Base-by-base conservation (phyloP, 306 rosid species). In the Parietaria judaica region DNA sequence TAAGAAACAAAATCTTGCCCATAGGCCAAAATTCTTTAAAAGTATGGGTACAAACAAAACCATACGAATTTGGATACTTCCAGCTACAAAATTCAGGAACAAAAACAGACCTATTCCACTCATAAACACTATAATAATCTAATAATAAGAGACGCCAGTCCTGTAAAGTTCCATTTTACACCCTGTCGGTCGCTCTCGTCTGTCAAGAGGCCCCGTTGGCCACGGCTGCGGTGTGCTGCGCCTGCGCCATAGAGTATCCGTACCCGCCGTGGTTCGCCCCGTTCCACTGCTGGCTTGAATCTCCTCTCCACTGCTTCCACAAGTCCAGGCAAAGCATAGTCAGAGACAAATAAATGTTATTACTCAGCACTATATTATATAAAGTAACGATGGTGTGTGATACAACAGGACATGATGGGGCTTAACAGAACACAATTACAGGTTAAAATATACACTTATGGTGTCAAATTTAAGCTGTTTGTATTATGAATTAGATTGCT, bases 291-390 rank as follows among this genome's bases (percentile, higher is more conserved):
- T 80, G 72, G 57, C 63, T 59, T 46, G 86, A 75, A 74, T 87
- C 95, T 17, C 63, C 47, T 67, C 96, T 85, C 97, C 97, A 87
- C 97, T 90, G 94, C 69, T 65, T 54, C 58, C 70, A 66, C 68
- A 11, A 34, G 36, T 63, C 56, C 56, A 65, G n/a, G 10, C 48
- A 72, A 41, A 41, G 15, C 23, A n/a, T 41, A 41, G 45, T 8
- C 34, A 34, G 45, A 37, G 47, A 57, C 45, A 41, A 41, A 41
- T 5, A 41, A 8, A 0, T 41, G 45, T 41, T 1, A 41, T 41
- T 41, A 23, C 31, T 23, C 31, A 1, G 31, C 31, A 0, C 31
- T 23, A 23, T 23, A 23, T 23, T 23, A 0, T 23, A 1, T 23
- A 41, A 41, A 41, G 45, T 41, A 41, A 41, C 9, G 45, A 41